Evolutionary conservation across 768 basidiomycete species (phyloP), one percentile per base, ranked within the genome.

Genomic region (Russula virescens): DNA sequence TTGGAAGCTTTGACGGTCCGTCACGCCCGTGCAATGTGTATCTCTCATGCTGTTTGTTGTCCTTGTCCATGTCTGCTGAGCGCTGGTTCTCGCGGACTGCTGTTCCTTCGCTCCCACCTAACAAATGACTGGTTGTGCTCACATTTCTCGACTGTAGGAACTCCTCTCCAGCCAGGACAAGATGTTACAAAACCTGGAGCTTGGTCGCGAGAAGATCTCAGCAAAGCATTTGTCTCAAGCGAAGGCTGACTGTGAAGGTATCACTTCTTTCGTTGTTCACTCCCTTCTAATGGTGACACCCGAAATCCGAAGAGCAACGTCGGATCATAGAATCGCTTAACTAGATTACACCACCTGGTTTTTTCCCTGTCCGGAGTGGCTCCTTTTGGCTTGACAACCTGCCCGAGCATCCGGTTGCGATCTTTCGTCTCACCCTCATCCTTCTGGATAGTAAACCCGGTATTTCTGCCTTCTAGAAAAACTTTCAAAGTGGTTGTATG

Each of bases 231-330:
- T 64, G 48, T 7, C 47, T 21, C 40, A 45, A 11, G 63, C 58
- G 40, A 64, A 53, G 53, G 53, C 46, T 10, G 58, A 64, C 49
- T 60, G 58, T 38, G 58, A 64, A 64, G 63, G 63, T 64, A 64
- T 43, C 34, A 21, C n/a, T 28, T 13, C 8, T 13, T 14, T 59
- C 19, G 28, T 26, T 19, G 25, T 23, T 38, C 0, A 38, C 23
- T 9, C 21, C 25, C 13, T 55, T 28, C 34, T 5, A 34, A 16
- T 60, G 3, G 58, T 60, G 21, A 60, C 42, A 38, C 25, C 21
- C 31, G 50, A 43, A 23, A 50, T 35, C 25, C 18, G 21, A 64
- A 64, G 63, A 60, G 40, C 63, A 60, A 55, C 26, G n/a, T 23
- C 53, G n/a, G 9, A 38, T 60, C 19, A 43, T 60, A 42, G 46